Evolutionary conservation across 768 basidiomycete genomes (phyloP).

Genomic region (Boletus sp.): DNA sequence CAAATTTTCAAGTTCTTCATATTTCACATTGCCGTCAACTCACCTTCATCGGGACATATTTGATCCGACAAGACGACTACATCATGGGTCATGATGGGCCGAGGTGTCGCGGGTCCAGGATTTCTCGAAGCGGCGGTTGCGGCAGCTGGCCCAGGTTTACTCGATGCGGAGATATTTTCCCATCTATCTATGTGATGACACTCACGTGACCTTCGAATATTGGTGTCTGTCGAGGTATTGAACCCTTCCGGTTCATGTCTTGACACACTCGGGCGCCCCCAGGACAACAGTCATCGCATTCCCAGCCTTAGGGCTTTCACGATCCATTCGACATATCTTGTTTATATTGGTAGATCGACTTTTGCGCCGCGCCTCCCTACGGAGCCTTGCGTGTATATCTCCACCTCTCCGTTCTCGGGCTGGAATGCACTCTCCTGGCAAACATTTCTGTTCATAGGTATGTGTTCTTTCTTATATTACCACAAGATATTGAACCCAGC

Average conservation of each 20-base stretch:
- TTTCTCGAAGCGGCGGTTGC: not conserved
- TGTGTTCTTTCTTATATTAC: not conserved
- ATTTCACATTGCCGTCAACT: not conserved
- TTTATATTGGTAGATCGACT: slow-evolving; percentile 19
- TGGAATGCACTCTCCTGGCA: slow-evolving; percentile 25
- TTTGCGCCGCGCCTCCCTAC: slow-evolving; percentile 5
- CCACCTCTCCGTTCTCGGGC: slow-evolving; percentile 6
- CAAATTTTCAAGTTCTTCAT: not conserved
- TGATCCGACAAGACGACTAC: not conserved
- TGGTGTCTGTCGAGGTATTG: slow-evolving; percentile 13
- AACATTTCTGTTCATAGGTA: slow-evolving; percentile 22
- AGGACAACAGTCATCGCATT: slow-evolving; percentile 10
- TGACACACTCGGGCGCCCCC: slow-evolving; percentile 13
- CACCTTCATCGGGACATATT: not conserved
- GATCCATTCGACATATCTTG: slow-evolving; percentile 20
- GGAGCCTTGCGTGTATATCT: slow-evolving; percentile 15
- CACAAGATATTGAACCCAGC: not conserved
- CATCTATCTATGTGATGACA: slow-evolving; percentile 8
- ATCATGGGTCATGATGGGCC: not conserved
- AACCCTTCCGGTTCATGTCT: slow-evolving; percentile 22
- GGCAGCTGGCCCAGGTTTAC: not conserved
- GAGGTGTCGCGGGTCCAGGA: not conserved
- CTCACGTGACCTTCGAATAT: slow-evolving; percentile 25
- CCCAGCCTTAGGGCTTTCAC: slow-evolving; percentile 7
- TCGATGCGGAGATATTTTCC: slow-evolving; percentile 13